Evolutionary conservation across 306 rosid species (phyloP).

Genomic region (Fagus crenata): DNA sequence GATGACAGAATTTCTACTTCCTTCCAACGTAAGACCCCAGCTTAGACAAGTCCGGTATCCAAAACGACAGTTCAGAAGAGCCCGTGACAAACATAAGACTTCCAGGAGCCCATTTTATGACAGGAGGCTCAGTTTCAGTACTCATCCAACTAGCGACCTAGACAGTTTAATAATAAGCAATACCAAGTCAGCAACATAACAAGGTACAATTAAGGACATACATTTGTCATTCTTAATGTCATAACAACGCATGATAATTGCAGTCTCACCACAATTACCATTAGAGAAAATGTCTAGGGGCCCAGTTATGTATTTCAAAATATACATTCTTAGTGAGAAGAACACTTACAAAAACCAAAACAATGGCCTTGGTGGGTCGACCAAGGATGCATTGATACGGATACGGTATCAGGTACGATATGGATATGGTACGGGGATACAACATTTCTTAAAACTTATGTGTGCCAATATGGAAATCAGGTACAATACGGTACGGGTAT

Average conservation of each 20-base stretch:
- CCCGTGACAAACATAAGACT: constrained; percentile 92
- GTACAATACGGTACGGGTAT: too few relatives aligned
- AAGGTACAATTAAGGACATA: not conserved
- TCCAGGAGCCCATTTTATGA: constrained; percentile 91
- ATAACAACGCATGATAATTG: not conserved
- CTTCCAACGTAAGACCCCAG: constrained; percentile 80
- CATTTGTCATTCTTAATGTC: not conserved
- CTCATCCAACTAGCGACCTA: constrained; percentile 96
- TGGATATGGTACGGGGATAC: too few relatives aligned
- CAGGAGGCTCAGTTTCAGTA: constrained; percentile 88
- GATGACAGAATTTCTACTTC: constrained; percentile 49
- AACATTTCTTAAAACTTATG: too few relatives aligned
- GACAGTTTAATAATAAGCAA: constrained; percentile 19
- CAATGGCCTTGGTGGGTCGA: not conserved
- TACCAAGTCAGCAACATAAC: constrained; percentile 7
- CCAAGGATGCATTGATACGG: too few relatives aligned
- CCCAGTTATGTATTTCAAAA: not conserved
- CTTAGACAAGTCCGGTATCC: constrained; percentile 93
- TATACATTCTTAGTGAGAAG: not conserved
- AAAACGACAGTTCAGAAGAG: constrained; percentile 85
- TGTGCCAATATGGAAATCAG: too few relatives aligned
- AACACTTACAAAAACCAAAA: not conserved
- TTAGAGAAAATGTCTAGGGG: not conserved
- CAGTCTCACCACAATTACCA: not conserved
- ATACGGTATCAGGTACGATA: too few relatives aligned